Evolutionary conservation across 495 filamentous ascomycete species (phyloP), one percentile per base, ranked within the genome.

Genomic region (Lophiotrema nucula): DNA sequence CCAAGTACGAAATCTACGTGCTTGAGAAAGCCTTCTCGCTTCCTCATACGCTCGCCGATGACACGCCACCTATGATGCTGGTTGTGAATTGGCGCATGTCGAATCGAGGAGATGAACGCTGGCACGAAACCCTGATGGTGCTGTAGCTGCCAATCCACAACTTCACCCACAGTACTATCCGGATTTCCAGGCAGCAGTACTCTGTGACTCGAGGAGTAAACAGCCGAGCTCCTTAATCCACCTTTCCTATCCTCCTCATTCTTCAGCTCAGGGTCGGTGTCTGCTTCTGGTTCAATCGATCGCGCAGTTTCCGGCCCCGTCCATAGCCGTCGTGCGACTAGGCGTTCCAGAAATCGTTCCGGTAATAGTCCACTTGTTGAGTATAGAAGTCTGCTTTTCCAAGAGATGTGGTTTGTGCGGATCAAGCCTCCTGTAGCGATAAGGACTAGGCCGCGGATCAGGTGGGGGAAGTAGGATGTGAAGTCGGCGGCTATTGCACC

Each of bases 401-500:
- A 75, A 59, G 77, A 81, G 54, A 89, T 80, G 58, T 84, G 85
- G n/a, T 78, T 72, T 2, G 80, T 68, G 26, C 87, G 79, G 42
- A 95, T 77, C 27, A 93, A 72, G 0, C 92, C 92, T 1, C 83
- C 72, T 0, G 89, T 87, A 0, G 89, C 88, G 28, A 96, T 74
- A 25, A 97, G 79, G 5, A 89, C 76, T 10, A 96, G 72, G 4
- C 79, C 79, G 11, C 76, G 76, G 12, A 96, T 67, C 6, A 90
- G 72, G 19, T 82, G 68, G 0, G 88, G 86, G 66, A 92, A 89
- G 54, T 81, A 77, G 8, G 79, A 76, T 1, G 88, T 83, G 64
- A 96, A 95, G n/a, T 82, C 76, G 10, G 84, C 83, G 11, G 81
- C 77, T 43, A 96, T 84, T 31, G 86, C 86, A 43, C 92, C 92